phyloP scores from a whole-genome alignment of 2,329 filamentous ascomycete species.

The Neonectria sp. region DNA sequence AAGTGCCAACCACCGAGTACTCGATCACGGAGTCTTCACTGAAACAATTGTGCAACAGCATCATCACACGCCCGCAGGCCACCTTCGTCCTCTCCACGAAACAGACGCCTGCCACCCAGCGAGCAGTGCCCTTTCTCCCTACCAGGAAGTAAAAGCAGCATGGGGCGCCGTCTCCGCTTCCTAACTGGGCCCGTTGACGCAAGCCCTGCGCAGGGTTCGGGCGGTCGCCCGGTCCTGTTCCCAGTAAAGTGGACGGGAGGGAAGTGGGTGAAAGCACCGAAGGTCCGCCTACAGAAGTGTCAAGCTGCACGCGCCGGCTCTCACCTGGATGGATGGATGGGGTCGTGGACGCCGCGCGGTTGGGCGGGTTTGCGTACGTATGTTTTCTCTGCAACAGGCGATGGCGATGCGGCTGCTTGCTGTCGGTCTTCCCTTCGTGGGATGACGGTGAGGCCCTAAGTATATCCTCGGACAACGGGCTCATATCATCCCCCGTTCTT shows the following conservation, averaged over 20 bases:
- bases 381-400: background rate
- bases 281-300: too few species aligned
- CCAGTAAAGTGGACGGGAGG: conserved; percentile 11
- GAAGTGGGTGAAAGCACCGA: too few species aligned
- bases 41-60: background rate
- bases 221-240: conserved; percentile 32
- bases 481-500: background rate
- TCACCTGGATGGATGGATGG: background rate
- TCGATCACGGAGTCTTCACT: background rate
- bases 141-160: conserved; percentile 3
- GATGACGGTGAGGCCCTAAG: too few species aligned
- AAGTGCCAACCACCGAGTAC: background rate
- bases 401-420: background rate
- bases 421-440: too few species aligned
- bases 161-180: background rate
- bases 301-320: background rate
- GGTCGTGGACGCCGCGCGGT: conserved; percentile 8
- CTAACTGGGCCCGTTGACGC: conserved; percentile 30
- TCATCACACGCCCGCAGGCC: background rate
- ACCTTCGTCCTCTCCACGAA: background rate
- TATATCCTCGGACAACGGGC: too few species aligned
- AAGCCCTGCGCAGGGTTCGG: conserved; percentile 35
- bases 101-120: background rate
- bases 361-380: conserved; percentile 24
- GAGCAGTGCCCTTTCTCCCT: background rate